Base-by-base conservation (phyloP, 305 asterid genomes). In the Solanum hybrid region DNA sequence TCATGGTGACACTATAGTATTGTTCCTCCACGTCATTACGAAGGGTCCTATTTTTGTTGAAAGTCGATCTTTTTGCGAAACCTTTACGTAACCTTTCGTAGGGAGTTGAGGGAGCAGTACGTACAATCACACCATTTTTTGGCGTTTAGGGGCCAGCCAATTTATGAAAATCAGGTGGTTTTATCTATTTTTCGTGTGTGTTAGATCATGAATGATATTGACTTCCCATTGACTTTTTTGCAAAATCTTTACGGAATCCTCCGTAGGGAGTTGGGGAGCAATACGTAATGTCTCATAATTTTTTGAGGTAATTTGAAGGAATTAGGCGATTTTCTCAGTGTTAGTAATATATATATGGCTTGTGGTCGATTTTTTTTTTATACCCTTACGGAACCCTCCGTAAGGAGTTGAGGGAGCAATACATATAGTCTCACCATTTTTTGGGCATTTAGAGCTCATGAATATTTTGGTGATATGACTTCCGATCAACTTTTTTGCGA, bases 11-110 rank as follows among this genome's bases (percentile, higher is more conserved):
- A 13, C 57, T 42, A 42, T 13, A 42, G 18, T 42, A 42, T 13
- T 42, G 24, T 8, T 20, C 71, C 0, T 20, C 2, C 26, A 3
- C 0, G 71, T 61, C 24, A 20, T 61, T 20, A 20, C 2, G 1
- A 0, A 61, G 71, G 5, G 11, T 20, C 2, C 11, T 57, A 57
- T 57, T 57, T 1, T 51, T 57, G 22, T 0, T 57, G 67, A 57
- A 0, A 6, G 3, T 1, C 9, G 10, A 1, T 16, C 0, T 16
- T 51, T 57, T 18, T 51, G 67, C 0, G 10, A 6, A 6, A 57
- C n/a, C 2, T 51, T 51, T 51, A 51, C 1, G n/a, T 18, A 57
- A 57, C 4, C 4, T 1, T 18, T 1, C 1, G 10, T 18, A 6
- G 67, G 67, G 67, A 51, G 67, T 51, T 51, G 64, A 16, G 8